Conservation (phyloP, 192 early-diverging fungal genomes). For the Lobulomyces angularis region DNA sequence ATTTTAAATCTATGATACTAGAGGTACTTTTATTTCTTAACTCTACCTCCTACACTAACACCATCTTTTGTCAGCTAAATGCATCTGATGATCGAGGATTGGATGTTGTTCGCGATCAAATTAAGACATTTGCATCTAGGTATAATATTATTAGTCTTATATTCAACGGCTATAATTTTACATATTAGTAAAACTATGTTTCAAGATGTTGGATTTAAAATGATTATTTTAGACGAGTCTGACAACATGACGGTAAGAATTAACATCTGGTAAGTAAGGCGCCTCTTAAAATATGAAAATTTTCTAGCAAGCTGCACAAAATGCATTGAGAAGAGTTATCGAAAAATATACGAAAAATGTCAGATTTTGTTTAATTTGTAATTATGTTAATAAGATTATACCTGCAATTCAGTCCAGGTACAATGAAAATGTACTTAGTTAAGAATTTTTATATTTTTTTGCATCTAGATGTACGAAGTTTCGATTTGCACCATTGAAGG, state of each 20-base stretch:
- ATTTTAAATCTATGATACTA: constrained; percentile 79
- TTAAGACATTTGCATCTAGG: constrained; percentile 96
- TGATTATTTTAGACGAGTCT: constrained; percentile 95
- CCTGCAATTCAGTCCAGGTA: constrained; percentile 94
- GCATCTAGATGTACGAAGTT: constrained; percentile 99
- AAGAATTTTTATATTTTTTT: too few species aligned
- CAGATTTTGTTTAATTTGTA: constrained; percentile 97
- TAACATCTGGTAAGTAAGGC: too few species aligned
- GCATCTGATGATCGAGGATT: constrained; percentile 98
- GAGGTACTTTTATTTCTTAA: constrained; percentile 45
- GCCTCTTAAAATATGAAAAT: too few species aligned
- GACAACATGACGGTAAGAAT: constrained; percentile 99
- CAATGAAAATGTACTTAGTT: too few species aligned
- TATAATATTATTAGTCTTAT: constrained; percentile 63
- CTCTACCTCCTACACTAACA: not conserved
- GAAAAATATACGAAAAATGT: constrained; percentile 98
- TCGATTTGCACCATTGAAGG: constrained; percentile 77
- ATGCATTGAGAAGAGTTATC: constrained; percentile 89
- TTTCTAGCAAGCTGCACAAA: constrained; percentile 72
- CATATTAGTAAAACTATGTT: not conserved
- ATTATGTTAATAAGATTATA: constrained; percentile 94
- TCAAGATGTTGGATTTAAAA: constrained; percentile 58
- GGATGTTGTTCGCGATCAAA: constrained; percentile 93
- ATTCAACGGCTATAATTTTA: not conserved
- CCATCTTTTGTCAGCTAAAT: constrained; percentile 54